Conservation (phyloP, 176 grass and related monocot genomes). For the Musa troglodytarum region DNA sequence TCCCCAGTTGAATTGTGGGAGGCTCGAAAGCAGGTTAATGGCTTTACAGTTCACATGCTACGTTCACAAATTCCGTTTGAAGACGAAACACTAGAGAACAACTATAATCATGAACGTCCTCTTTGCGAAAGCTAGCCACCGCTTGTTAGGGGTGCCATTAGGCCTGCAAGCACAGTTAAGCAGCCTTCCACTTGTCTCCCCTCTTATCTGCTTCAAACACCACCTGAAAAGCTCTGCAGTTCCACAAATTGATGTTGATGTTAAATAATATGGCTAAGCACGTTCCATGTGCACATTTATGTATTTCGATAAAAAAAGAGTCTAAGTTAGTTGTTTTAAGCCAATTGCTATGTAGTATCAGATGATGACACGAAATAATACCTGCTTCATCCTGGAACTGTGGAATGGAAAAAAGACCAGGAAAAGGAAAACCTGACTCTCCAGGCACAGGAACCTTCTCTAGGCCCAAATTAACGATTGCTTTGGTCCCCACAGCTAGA, state of each 20-base stretch:
- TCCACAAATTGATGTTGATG: constrained; percentile 9
- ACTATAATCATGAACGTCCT: constrained; percentile 93
- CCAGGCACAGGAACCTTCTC: constrained; percentile 93
- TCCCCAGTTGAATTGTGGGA: too few relatives aligned
- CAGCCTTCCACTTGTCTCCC: constrained; percentile 91
- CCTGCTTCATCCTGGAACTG: constrained; percentile 72
- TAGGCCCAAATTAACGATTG: constrained; percentile 86
- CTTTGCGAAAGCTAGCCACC: constrained; percentile 92
- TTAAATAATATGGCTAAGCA: background rate
- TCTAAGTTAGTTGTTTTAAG: background rate
- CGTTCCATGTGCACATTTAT: background rate
- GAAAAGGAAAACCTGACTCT: constrained; percentile 86
- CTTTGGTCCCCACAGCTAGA: constrained; percentile 91
- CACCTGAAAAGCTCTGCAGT: constrained; percentile 71
- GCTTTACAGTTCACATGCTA: too few relatives aligned
- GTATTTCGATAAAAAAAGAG: background rate
- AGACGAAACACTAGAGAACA: constrained; percentile 35
- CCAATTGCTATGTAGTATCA: background rate
- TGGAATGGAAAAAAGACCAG: constrained; percentile 75
- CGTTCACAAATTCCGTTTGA: background rate
- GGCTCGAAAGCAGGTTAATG: too few relatives aligned
- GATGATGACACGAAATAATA: constrained; percentile 6
- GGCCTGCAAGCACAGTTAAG: constrained; percentile 78
- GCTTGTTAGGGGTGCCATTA: constrained; percentile 49
- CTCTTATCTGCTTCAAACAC: constrained; percentile 96